Conservation (phyloP, 2,329 filamentous ascomycete species). For the Botrytis galanthina region DNA sequence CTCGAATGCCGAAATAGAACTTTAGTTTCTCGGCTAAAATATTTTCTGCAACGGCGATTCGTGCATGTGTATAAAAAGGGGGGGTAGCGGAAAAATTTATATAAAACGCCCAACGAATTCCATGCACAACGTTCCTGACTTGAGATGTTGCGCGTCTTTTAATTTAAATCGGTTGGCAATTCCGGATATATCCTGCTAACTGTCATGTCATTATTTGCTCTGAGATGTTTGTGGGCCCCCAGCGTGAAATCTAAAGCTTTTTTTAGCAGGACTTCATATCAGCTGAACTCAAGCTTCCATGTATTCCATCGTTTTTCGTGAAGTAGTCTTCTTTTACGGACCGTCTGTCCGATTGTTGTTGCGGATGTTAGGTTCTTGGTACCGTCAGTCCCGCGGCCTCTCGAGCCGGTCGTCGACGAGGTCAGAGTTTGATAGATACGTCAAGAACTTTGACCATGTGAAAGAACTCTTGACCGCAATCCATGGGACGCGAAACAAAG, state of each 20-base stretch:
- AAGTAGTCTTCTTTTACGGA: not conserved
- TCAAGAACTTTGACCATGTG: not conserved
- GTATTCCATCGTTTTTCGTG: not conserved
- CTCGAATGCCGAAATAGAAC: not conserved
- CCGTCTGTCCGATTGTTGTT: conserved; percentile 2
- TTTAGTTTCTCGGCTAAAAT: conserved; percentile 1
- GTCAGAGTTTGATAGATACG: not conserved
- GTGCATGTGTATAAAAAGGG: not conserved
- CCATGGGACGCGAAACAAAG: not conserved
- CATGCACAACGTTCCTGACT: not conserved
- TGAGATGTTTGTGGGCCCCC: not conserved
- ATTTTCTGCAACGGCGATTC: not conserved
- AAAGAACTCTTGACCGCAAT: not conserved
- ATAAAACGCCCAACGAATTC: not conserved
- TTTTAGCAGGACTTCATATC: not conserved
- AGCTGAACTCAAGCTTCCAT: not conserved
- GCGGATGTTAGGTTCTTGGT: conserved; percentile 6
- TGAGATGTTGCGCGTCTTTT: not conserved
- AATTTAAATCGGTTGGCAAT: not conserved
- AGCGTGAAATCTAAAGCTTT: not conserved
- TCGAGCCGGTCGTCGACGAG: conserved; percentile 2
- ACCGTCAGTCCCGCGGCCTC: conserved; percentile 16
- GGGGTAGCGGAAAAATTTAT: conserved; percentile 3
- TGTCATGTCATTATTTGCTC: not conserved
- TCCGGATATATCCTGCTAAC: not conserved